Evolutionary conservation across 306 rosid species (phyloP).

Genomic region (Fragaria iinumae): DNA sequence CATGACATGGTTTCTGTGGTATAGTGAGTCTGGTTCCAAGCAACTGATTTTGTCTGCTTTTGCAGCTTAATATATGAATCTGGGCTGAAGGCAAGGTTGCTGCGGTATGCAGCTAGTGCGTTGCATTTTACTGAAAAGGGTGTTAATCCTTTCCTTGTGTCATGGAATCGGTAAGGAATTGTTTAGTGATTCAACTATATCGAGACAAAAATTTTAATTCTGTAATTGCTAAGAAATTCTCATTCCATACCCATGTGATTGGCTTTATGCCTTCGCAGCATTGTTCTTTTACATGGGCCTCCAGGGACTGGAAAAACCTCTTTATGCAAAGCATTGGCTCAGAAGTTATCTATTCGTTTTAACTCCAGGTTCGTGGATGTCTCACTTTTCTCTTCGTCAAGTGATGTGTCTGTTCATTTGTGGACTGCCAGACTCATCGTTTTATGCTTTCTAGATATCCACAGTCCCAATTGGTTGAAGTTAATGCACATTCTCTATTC

Average conservation of each 20-base stretch:
- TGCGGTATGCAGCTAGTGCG: conserved; percentile 88
- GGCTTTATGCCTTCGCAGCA: conserved; percentile 47
- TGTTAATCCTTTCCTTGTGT: conserved; percentile 86
- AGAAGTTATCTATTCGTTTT: conserved; percentile 80
- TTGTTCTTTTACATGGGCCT: conserved; percentile 90
- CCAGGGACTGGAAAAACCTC: conserved; percentile 98
- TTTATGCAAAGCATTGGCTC: conserved; percentile 93
- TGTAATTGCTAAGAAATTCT: not conserved
- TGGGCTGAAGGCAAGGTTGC: conserved; percentile 87
- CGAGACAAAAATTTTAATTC: not conserved
- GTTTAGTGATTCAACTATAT: conserved; percentile 2
- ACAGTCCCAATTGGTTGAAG: conserved; percentile 81
- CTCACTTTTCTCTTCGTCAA: not conserved
- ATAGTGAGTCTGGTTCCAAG: not conserved
- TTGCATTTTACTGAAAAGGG: conserved; percentile 92
- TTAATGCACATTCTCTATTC: conserved; percentile 97
- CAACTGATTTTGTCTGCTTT: conserved; percentile 15
- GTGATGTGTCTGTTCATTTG: not conserved
- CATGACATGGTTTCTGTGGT: conserved; percentile 5
- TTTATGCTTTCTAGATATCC: conserved; percentile 52
- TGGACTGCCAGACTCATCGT: not conserved
- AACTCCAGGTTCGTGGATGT: conserved; percentile 59
- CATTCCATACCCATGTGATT: conserved; percentile 8
- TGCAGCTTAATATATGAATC: conserved; percentile 89
- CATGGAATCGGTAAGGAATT: conserved; percentile 86